Evolutionary conservation across 2,329 filamentous ascomycete genomes (phyloP), one percentile per base, ranked within the genome.

Genomic region (Xylariaceae sp.): DNA sequence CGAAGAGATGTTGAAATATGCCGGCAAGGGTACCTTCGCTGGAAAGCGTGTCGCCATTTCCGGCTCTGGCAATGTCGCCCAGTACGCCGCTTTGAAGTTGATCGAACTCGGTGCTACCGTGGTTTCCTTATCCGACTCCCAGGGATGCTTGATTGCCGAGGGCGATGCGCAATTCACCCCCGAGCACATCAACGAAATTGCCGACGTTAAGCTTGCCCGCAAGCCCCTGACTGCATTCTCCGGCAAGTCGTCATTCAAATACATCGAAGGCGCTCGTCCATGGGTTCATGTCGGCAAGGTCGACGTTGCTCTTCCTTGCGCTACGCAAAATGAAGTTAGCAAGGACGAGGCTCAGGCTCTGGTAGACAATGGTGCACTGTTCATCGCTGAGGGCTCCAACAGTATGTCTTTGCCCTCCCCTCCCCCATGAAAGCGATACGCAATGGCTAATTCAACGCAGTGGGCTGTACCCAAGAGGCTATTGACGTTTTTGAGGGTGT

Each of bases 301-400:
- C 68, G 92, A 97, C 70, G 81, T 97, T 58, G 94, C 89, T 32
- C 87, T 97, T 49, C 94, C 94, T 46, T 91, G 82, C 65, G 94
- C 94, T 38, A 97, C 94, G 53, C 91, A 99, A 80, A 99, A 99
- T 78, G 94, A 99, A 76, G 90, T 99, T 66, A 90, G 82, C 66
- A 84, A 85, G 68, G 90, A 94, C 63, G 94, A 99, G 78, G 94
- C 91, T 46, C 77, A 89, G 75, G 83, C 81, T 15, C 82, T 97
- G 40, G 82, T 96, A 52, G 79, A 79, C 44, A 81, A 80, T 52
- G 92, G 92, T 60, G 81, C 80, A 66, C 83, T 86, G 69, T 95
- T 90, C 77, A 86, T 97, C 59, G 94, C 94, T 51, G 94, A 99
- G 76, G 94, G 94, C 49, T 94, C 87, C 74, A 97, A 97, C 83